Percentiles rank a stretch among this genome's conserved stretches.
These are phyloP conservation scores for Clonostachys chloroleuca DNA, from an alignment of 2,329 filamentous ascomycete species.

Conservation along the genomic window DNA sequence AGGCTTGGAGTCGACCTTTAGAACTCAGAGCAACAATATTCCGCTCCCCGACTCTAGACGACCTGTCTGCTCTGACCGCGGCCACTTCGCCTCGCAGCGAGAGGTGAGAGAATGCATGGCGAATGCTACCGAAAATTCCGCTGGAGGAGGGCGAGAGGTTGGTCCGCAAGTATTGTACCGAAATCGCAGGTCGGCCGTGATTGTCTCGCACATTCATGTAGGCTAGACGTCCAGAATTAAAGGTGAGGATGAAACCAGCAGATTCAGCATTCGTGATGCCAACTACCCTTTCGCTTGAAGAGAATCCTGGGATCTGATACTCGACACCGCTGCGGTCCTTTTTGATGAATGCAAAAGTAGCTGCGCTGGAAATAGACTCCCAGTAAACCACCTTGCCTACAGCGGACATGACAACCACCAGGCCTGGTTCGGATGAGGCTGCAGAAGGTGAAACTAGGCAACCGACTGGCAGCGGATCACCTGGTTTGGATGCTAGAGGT, in stretches of 20 bases:
- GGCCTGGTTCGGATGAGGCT: constrained; percentile 74
- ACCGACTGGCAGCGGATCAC: constrained; percentile 75
- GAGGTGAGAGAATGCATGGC: constrained; percentile 67
- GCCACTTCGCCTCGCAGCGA: constrained; percentile 73
- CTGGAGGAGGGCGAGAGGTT: constrained; percentile 49
- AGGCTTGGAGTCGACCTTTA: constrained; percentile 74
- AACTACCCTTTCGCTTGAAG: constrained; percentile 72
- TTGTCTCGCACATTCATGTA: constrained; percentile 83
- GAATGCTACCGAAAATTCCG: constrained; percentile 78
- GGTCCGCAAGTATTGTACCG: constrained; percentile 70
- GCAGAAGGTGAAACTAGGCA: constrained; percentile 77
- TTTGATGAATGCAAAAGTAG: constrained; percentile 77
- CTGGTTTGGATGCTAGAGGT: constrained; percentile 64
- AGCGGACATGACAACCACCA: constrained; percentile 80
- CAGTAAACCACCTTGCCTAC: constrained; percentile 88
- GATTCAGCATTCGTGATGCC: constrained; percentile 79
- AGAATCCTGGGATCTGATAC: constrained; percentile 67
- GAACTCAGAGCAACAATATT: constrained; percentile 77
- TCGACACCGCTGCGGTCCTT: constrained; percentile 80
- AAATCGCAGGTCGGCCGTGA: constrained; percentile 79
- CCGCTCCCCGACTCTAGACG: constrained; percentile 73
- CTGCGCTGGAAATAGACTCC: constrained; percentile 89
- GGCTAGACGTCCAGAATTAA: constrained; percentile 81
- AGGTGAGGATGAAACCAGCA: constrained; percentile 79
- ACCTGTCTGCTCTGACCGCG: constrained; percentile 71